A percentile compares a stretch with the other conserved stretches of the same genome.
Conservation (phyloP, 2,329 filamentous ascomycete species). For the Fusarium miscanthi region DNA sequence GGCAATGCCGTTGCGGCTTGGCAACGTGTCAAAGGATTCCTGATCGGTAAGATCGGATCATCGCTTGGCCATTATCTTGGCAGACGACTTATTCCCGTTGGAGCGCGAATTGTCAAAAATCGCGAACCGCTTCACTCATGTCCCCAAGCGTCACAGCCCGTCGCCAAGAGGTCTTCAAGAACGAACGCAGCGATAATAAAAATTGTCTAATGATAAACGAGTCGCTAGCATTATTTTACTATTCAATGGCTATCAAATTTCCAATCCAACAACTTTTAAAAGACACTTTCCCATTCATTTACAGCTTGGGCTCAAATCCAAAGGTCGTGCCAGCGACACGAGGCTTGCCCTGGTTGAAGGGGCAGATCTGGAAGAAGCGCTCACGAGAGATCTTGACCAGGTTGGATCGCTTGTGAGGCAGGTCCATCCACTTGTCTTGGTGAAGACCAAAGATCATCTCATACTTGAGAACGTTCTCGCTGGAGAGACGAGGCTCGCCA, state of each 20-base stretch:
- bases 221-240: constrained; percentile 19
- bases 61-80: constrained; percentile 5
- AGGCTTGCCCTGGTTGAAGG: constrained; percentile 65
- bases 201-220: constrained; percentile 7
- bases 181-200: not conserved
- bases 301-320: constrained; percentile 61
- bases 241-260: not conserved
- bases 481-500: constrained; percentile 78
- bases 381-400: constrained; percentile 72
- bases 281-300: not conserved
- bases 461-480: constrained; percentile 75
- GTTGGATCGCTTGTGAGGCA: constrained; percentile 77
- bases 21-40: constrained; percentile 5
- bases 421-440: constrained; percentile 76
- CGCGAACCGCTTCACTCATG: not conserved
- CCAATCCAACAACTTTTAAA: not conserved
- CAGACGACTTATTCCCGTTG: constrained; percentile 9
- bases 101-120: not conserved
- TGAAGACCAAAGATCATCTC: constrained; percentile 79
- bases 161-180: constrained; percentile 6
- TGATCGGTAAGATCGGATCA: constrained; percentile 27
- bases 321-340: constrained; percentile 64
- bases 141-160: not conserved
- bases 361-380: constrained; percentile 76
- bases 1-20: constrained; percentile 1